Evolutionary conservation across 179 eudicot genomes (phyloP).

Genomic region (Monotropa hypopitys): DNA sequence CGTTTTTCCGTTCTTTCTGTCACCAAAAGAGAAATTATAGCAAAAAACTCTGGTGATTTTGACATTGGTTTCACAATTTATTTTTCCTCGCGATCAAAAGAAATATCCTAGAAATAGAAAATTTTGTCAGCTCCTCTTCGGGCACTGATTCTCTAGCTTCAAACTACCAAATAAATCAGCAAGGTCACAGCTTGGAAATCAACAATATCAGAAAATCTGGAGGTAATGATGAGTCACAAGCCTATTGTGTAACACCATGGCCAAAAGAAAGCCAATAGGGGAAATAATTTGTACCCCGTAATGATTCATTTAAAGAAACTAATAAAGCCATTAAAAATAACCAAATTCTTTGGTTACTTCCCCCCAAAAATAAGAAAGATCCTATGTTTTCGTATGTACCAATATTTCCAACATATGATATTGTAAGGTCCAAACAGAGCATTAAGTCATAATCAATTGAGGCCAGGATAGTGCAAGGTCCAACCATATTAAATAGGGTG

Average conservation of each 20-base stretch:
- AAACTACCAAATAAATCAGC: not conserved
- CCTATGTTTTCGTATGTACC: not conserved
- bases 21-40: not conserved
- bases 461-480: too few relatives aligned
- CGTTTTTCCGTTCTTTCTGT: not conserved
- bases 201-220: not conserved
- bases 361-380: not conserved
- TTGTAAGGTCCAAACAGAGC: not conserved
- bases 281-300: not conserved
- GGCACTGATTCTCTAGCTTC: not conserved
- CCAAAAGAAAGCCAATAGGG: not conserved
- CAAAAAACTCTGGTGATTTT: not conserved
- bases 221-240: not conserved
- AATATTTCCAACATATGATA: not conserved
- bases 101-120: not conserved
- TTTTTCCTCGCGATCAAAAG: not conserved
- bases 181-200: not conserved
- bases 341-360: not conserved
- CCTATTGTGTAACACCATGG: not conserved
- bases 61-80: not conserved
- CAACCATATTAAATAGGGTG: too few relatives aligned
- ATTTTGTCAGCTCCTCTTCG: not conserved
- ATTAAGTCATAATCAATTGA: too few relatives aligned
- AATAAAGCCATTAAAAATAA: not conserved
- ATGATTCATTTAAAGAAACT: not conserved